Percentiles rank a stretch among this genome's conserved stretches.
phyloP scores from a whole-genome alignment of 805 yeast genomes.

The Pichia pseudocactophila region DNA sequence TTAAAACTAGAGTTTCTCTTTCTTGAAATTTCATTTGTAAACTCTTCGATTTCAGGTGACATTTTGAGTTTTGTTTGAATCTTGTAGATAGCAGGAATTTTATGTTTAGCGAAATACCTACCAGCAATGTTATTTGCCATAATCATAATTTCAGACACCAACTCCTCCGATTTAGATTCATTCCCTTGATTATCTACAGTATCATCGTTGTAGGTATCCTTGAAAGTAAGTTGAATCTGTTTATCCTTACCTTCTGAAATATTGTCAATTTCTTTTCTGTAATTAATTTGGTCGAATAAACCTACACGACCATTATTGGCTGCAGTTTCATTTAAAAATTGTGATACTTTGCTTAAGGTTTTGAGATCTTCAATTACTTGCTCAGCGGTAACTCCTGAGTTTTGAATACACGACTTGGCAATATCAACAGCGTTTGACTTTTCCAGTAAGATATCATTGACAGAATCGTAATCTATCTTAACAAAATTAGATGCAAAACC shows the following conservation, averaged over 20 bases:
- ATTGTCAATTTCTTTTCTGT: constrained; percentile 17
- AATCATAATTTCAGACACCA: constrained; percentile 84
- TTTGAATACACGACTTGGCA: constrained; percentile 6
- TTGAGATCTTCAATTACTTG: constrained; percentile 28
- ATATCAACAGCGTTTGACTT: constrained; percentile 3
- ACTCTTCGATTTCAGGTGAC: constrained; percentile 14
- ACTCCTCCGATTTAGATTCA: constrained; percentile 40
- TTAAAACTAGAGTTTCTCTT: constrained; percentile 25
- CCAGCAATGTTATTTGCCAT: constrained; percentile 62
- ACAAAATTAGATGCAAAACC: constrained; percentile 39
- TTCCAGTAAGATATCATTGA: constrained; percentile 40
- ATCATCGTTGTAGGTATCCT: constrained; percentile 13
- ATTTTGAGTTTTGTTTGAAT: constrained; percentile 24
- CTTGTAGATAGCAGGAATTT: constrained; percentile 45
- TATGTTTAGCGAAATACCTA: constrained; percentile 31
- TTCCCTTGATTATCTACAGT: constrained; percentile 4
- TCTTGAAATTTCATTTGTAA: constrained; percentile 17
- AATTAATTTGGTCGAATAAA: constrained; percentile 14
- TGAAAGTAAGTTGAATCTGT: constrained; percentile 19
- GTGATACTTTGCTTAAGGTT: constrained; percentile 27
- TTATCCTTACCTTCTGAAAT: constrained; percentile 19
- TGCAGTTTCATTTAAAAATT: constrained; percentile 25
- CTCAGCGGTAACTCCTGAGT: constrained; percentile 1
- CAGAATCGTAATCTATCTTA: constrained; percentile 53
- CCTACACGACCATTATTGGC: constrained; percentile 29